Base-by-base conservation (phyloP, 2,329 filamentous ascomycete species). In the Ascochyta clinopodiicola region DNA sequence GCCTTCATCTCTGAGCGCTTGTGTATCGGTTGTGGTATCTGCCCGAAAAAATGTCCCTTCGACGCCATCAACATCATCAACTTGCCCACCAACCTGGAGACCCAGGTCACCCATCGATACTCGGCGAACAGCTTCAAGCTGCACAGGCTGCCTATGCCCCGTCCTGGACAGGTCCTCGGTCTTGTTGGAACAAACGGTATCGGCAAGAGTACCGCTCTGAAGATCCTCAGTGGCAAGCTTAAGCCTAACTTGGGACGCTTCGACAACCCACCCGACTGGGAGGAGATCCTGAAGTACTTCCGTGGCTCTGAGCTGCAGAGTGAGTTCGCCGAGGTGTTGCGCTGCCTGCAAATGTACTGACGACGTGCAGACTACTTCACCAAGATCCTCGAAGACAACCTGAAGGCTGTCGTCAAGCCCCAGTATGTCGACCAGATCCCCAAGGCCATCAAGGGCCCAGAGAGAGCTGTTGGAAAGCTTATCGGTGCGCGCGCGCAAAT, bases 41-140 rank as follows among this genome's bases (percentile, higher is more conserved):
- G 96, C 79, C 92, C 94, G 39, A 99, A 99, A 84, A 98, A 98
- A 79, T 99, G 95, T 78, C 95, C 95, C 15, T 99, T 99, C 79
- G 90, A 93, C 74, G 95, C 95, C 64, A 99, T 99, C 80, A 96
- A 94, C 78, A 99, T 99, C 79, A 99, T 99, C 92, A 99, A 99
- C 83, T 82, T 99, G 84, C 95, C 96, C 68, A 99, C 95, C 77
- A 99, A 99, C 81, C 89, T 99, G 78, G 95, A 99, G 79, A 96
- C 90, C 65, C 91, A 98, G 78, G 92, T 99, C 73, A 98, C 95
- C 67, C 96, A 99, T 79, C 90, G 95, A 75, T 99, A 99, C 83
- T 96, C 94, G 51, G 94, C 95, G 77, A 99, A 99, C 85, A 97
- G 93, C 82, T 99, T 99, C 87, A 99, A 99, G 85, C 87, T 99